Percentiles rank a stretch among this genome's conserved stretches.
Evolutionary conservation across 495 filamentous ascomycete genomes (phyloP).

Genomic region (Trichocladium uniseriatum): DNA sequence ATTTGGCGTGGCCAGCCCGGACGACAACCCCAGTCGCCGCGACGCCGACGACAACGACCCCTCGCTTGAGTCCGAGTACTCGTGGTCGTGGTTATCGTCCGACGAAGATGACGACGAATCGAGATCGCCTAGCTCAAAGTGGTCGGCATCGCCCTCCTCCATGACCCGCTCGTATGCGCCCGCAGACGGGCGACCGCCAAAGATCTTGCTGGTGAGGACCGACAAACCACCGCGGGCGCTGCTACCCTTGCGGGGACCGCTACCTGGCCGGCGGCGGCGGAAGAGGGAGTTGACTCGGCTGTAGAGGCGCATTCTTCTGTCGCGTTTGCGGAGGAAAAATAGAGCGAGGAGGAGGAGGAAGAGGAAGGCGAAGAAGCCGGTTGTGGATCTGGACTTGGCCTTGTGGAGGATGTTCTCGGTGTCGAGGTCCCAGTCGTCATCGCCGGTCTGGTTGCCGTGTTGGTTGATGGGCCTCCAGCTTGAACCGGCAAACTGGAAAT

Average conservation of each 20-base stretch:
- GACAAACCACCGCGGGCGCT: conserved; percentile 47
- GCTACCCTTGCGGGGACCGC: conserved; percentile 31
- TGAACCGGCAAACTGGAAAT: conserved; percentile 81
- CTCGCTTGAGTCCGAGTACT: conserved; percentile 46
- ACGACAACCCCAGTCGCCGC: conserved; percentile 41
- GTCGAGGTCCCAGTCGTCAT: conserved; percentile 50
- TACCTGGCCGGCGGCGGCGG: conserved; percentile 44
- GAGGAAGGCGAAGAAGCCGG: conserved; percentile 67
- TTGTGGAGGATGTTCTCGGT: conserved; percentile 56
- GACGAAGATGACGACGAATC: conserved; percentile 43
- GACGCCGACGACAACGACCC: conserved; percentile 22
- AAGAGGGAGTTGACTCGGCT: conserved; percentile 46
- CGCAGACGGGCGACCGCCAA: conserved; percentile 33
- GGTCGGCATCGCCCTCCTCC: conserved; percentile 59
- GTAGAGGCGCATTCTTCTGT: conserved; percentile 58
- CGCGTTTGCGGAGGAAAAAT: conserved; percentile 49
- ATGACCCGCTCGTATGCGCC: conserved; percentile 72
- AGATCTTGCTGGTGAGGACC: conserved; percentile 47
- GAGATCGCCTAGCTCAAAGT: conserved; percentile 62
- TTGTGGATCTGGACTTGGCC: conserved; percentile 60
- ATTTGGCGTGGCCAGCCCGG: conserved; percentile 52
- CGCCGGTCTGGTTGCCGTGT: conserved; percentile 30
- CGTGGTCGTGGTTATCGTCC: conserved; percentile 45
- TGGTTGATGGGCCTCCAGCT: conserved; percentile 35
- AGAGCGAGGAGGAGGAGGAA: conserved; percentile 56